A percentile compares a stretch with the other conserved stretches of the same genome.
Evolutionary conservation across 2,329 filamentous ascomycete species (phyloP).

Genomic region (Emericellopsis atlantica): DNA sequence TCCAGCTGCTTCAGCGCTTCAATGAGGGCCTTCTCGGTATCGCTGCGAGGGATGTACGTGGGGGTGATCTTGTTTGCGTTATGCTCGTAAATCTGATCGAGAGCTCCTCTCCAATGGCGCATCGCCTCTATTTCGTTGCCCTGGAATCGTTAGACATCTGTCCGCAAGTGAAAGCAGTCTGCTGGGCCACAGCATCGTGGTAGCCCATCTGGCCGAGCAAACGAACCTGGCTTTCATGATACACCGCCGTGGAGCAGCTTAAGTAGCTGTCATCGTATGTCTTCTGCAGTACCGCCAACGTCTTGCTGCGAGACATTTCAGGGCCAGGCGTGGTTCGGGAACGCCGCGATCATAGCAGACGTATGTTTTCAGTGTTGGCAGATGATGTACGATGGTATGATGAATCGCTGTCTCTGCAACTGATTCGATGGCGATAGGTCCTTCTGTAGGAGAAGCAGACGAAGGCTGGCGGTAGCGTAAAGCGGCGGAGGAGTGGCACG

Average conservation of each 20-base stretch:
- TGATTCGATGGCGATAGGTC: no score
- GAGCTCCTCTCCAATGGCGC: slow-evolving; percentile 77
- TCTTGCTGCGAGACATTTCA: slow-evolving; percentile 41
- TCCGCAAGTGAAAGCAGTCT: slow-evolving; percentile 3
- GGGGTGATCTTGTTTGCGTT: slow-evolving; percentile 63
- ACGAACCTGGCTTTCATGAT: slow-evolving; percentile 81
- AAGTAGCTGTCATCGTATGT: slow-evolving; percentile 96
- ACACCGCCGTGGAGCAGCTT: slow-evolving; percentile 88
- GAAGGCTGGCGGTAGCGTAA: no score
- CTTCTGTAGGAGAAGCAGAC: no score
- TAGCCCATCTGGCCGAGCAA: no score
- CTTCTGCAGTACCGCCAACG: slow-evolving; percentile 73
- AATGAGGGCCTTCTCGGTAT: slow-evolving; percentile 72
- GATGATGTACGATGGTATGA: neutral
- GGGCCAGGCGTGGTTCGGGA: slow-evolving; percentile 4
- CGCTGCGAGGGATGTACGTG: slow-evolving; percentile 57
- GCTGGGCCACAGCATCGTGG: no score
- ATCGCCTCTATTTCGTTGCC: slow-evolving; percentile 86
- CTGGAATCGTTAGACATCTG: slow-evolving; percentile 28
- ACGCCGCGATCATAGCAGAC: slow-evolving; percentile 11
- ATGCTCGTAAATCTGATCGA: slow-evolving; percentile 81
- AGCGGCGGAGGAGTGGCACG: no score
- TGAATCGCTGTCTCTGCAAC: no score
- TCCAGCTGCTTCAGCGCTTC: slow-evolving; percentile 77
- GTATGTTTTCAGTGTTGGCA: neutral